phyloP scores from a whole-genome alignment of 1,284 basidiomycete species.

The Heterobasidion occidentale region DNA sequence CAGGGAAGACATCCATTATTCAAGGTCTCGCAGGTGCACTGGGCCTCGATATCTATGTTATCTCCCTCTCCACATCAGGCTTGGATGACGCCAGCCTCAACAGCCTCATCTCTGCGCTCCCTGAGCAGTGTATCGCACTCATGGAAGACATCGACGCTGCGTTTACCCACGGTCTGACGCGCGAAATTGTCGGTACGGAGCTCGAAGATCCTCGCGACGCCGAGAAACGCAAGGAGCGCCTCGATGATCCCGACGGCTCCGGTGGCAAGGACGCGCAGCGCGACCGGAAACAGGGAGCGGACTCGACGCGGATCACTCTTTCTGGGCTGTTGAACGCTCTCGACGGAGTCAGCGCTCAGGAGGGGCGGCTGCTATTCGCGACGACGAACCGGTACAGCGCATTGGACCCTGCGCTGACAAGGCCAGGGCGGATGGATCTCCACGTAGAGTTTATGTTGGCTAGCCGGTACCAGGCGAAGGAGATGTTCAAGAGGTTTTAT shows the following conservation, averaged over 20 bases:
- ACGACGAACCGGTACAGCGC: slow-evolving; percentile 66
- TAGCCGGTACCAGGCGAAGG: slow-evolving; percentile 54
- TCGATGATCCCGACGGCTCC: neutral
- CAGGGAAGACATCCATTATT: slow-evolving; percentile 51
- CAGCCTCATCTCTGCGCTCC: slow-evolving; percentile 56
- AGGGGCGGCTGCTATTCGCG: slow-evolving; percentile 70
- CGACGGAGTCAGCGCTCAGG: slow-evolving; percentile 69
- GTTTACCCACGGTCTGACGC: slow-evolving; percentile 50
- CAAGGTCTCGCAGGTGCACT: slow-evolving; percentile 73
- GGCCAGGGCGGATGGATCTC: slow-evolving; percentile 75
- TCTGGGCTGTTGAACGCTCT: slow-evolving; percentile 70
- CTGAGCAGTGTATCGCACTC: slow-evolving; percentile 62
- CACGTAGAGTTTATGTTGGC: slow-evolving; percentile 68
- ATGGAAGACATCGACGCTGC: slow-evolving; percentile 81
- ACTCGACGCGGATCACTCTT: slow-evolving; percentile 36
- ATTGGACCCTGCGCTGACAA: slow-evolving; percentile 67
- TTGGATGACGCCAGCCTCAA: slow-evolving; percentile 60
- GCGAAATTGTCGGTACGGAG: slow-evolving; percentile 23
- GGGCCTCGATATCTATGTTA: slow-evolving; percentile 63
- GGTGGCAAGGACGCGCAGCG: neutral
- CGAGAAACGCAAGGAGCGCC: neutral
- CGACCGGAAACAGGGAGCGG: neutral
- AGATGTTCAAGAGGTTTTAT: slow-evolving; percentile 63
- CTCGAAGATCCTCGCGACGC: slow-evolving; percentile 6
- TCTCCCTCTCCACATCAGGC: slow-evolving; percentile 64